Evolutionary conservation across 805 yeast species (phyloP), one percentile per base, ranked within the genome.

Genomic region (Saturnispora quitensis): DNA sequence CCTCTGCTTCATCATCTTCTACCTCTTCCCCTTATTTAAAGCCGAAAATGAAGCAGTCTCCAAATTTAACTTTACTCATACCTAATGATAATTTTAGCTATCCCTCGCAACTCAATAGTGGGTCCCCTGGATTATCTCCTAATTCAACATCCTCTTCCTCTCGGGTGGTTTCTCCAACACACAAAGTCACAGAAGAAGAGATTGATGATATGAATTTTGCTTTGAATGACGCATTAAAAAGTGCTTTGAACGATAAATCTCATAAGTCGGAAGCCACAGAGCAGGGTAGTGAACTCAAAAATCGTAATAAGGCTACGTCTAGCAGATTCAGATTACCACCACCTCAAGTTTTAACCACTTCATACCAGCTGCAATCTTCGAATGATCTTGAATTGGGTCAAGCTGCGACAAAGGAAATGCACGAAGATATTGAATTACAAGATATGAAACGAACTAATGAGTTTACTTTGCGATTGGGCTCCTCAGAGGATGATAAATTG

Each of bases 141-240:
- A 7, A 27, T 27, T 38, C 42, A 9, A 12, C 5, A 6, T 17
- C 42, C n/a, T 38, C 22, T 1, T 38, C 22, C 5, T 18, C 42
- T 17, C 20, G 27, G 28, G 7, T 34, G 9, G 22, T 40, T 10
- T 28, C 28, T 4, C n/a, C 51, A 2, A 22, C 47, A 6, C 27
- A 34, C 12, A 34, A 34, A 27, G 42, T 50, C 9, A 24, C 43
- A 3, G 51, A 50, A 9, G 50, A 52, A 5, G 40, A 48, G 5
- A 42, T 43, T 15, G 43, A 55, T 7, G 55, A 52, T 40, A 35
- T 55, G 8, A 43, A 46, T 27, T 48, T 48, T 8, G 52, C 52
- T 8, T 44, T 55, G 22, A 50, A 55, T 35, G 55, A 51, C 35
- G 52, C 55, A 22, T 52, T 47, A 18, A 47, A 44, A 28, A 47